phyloP scores from a whole-genome alignment of 371 early-diverging fungal species.

The Rhizopus sp. region DNA sequence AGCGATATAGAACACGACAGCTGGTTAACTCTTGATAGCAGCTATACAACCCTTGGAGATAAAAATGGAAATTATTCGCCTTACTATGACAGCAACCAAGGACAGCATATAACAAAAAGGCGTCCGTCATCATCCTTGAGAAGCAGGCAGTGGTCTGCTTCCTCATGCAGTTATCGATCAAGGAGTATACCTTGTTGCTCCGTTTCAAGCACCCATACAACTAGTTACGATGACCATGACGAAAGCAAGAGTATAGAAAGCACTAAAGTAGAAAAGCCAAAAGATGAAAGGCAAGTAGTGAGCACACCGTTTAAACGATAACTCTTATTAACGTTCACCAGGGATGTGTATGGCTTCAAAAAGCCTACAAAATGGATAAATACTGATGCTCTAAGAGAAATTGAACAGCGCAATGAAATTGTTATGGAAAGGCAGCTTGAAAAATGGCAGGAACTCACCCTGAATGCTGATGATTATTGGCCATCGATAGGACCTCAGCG shows the following conservation, averaged over 20 bases:
- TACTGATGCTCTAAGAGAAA: constrained; percentile 43
- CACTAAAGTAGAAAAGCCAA: not conserved
- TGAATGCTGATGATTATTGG: constrained; percentile 45
- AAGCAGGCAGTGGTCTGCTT: not conserved
- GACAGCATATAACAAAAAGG: not conserved
- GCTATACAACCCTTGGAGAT: not conserved
- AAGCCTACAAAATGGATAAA: constrained; percentile 58
- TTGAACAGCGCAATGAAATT: constrained; percentile 55
- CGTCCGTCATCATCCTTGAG: not conserved
- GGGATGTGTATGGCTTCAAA: constrained; percentile 70
- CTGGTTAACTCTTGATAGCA: not conserved
- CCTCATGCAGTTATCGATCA: not conserved
- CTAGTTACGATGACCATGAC: no score
- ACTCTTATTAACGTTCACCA: constrained; percentile 5
- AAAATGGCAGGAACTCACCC: constrained; percentile 54
- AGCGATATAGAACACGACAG: no score
- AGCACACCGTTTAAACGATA: not conserved
- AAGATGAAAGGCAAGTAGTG: not conserved
- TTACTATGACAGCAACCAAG: not conserved
- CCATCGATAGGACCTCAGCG: constrained; percentile 54
- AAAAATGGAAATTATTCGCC: not conserved
- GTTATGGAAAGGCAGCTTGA: constrained; percentile 48
- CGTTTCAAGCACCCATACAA: no score
- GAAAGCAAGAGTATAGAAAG: no score
- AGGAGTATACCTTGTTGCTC: no score